phyloP scores from a whole-genome alignment of 495 filamentous ascomycete species.

The Penicillium cosmopolitanum region DNA sequence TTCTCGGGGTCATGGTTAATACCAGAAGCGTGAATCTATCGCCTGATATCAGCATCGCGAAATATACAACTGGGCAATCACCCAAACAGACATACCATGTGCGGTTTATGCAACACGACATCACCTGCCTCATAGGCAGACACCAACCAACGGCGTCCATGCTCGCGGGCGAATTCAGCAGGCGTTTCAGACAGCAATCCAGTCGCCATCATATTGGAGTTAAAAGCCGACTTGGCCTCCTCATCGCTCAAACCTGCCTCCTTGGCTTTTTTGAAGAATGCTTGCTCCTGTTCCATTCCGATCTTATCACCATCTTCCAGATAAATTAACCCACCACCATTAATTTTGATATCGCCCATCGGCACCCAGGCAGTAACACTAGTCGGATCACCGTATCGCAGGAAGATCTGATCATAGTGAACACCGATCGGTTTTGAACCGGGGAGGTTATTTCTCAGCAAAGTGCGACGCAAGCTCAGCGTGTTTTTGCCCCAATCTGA shows the following conservation, averaged over 20 bases:
- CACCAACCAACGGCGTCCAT: conserved; percentile 55
- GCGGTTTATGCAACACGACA: conserved; percentile 62
- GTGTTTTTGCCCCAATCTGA: conserved; percentile 59
- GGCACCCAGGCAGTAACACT: conserved; percentile 67
- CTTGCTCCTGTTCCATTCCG: conserved; percentile 51
- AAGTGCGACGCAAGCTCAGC: conserved; percentile 47
- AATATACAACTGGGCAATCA: too few relatives aligned
- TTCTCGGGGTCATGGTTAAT: conserved; percentile 59
- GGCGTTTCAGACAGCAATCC: conserved; percentile 52
- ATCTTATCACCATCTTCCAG: conserved; percentile 53
- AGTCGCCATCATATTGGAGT: conserved; percentile 59
- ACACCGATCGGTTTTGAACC: conserved; percentile 62
- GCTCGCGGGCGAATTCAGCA: conserved; percentile 44
- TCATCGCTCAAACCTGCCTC: conserved; percentile 50
- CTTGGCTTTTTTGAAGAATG: conserved; percentile 50
- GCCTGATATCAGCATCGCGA: conserved; percentile 1
- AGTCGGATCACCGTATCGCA: conserved; percentile 60
- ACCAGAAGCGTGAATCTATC: conserved; percentile 58
- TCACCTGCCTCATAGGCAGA: conserved; percentile 63
- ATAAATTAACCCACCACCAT: conserved; percentile 66
- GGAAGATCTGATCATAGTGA: conserved; percentile 70
- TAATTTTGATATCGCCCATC: conserved; percentile 60
- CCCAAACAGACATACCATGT: conserved; percentile 41
- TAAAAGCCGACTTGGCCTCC: conserved; percentile 57
- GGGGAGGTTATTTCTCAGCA: conserved; percentile 64